These are phyloP conservation scores for Paramecium bursaria DNA, from an alignment of 73 alveolate species.

Conservation along the genomic window DNA sequence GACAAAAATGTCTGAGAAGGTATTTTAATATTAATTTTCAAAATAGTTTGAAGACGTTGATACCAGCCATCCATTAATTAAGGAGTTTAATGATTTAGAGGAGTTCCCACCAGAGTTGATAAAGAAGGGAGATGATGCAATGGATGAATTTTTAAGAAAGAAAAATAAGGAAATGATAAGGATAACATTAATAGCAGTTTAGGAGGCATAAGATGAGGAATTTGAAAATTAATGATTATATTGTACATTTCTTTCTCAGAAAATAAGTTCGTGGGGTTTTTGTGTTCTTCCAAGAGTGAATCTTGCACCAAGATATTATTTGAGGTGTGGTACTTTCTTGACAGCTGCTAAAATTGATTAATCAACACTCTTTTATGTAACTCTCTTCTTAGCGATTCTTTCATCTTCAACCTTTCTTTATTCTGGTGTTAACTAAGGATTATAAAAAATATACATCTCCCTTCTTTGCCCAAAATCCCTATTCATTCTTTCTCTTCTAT, in stretches of 20 bases:
- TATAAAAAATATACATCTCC: constrained; percentile 43
- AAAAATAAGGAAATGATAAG: constrained; percentile 48
- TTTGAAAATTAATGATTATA: too few species aligned
- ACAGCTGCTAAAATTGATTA: constrained; percentile 60
- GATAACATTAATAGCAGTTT: constrained; percentile 22
- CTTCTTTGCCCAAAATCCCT: constrained; percentile 65
- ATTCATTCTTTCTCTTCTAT: constrained; percentile 43
- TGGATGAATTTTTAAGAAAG: constrained; percentile 2
- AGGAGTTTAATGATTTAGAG: constrained; percentile 13
- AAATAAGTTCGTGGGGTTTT: constrained; percentile 70
- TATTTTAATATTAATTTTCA: not conserved
- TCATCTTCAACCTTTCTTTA: constrained; percentile 59
- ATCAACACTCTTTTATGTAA: constrained; percentile 56
- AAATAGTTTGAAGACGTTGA: constrained; percentile 54
- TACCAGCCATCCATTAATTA: constrained; percentile 15
- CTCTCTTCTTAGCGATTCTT: constrained; percentile 62
- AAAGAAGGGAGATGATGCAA: constrained; percentile 37
- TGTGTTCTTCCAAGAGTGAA: constrained; percentile 64
- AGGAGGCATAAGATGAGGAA: not conserved
- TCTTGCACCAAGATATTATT: constrained; percentile 69
- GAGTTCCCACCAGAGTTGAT: not conserved
- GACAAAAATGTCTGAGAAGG: constrained; percentile 44
- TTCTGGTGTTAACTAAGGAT: constrained; percentile 64
- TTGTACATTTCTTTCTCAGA: constrained; percentile 67
- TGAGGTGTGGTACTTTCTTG: constrained; percentile 64